Conservation (phyloP, 768 basidiomycete genomes). For the Boletus edulis region DNA sequence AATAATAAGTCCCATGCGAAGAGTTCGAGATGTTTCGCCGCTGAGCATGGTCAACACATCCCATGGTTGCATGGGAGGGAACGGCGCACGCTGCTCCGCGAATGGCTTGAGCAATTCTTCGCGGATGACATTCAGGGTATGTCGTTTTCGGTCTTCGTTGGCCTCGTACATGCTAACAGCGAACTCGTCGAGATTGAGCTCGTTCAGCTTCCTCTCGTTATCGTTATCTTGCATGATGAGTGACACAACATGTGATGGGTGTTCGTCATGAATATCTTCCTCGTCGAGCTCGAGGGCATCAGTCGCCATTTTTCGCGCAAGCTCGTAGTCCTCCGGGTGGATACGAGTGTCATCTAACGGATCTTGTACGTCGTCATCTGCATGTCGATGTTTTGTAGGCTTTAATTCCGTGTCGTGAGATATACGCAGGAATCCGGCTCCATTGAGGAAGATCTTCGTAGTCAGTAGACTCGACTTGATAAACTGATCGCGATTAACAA, state of each 20-base stretch:
- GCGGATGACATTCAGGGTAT: constrained; percentile 85
- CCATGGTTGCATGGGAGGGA: constrained; percentile 64
- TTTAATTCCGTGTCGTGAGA: constrained; percentile 66
- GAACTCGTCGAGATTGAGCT: constrained; percentile 94
- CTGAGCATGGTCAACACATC: constrained; percentile 94
- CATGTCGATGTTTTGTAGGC: constrained; percentile 54
- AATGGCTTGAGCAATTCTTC: constrained; percentile 82
- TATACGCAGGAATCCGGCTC: constrained; percentile 89
- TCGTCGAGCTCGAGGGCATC: constrained; percentile 97
- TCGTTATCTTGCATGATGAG: constrained; percentile 83
- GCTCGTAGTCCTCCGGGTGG: constrained; percentile 96
- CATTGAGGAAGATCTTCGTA: constrained; percentile 88
- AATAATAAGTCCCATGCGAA: constrained; percentile 78
- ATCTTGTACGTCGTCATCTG: constrained; percentile 72
- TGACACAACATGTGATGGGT: constrained; percentile 87
- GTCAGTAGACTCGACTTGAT: constrained; percentile 77
- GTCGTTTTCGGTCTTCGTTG: constrained; percentile 82
- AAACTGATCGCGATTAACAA: constrained; percentile 87
- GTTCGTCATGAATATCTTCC: constrained; percentile 90
- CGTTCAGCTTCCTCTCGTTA: constrained; percentile 76
- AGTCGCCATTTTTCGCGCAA: constrained; percentile 97
- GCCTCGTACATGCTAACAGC: constrained; percentile 87
- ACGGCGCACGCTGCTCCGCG: constrained; percentile 66
- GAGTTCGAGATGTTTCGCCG: constrained; percentile 80
- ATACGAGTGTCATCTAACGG: constrained; percentile 94